Percentiles rank a stretch among this genome's conserved stretches.
Evolutionary conservation across 768 basidiomycete species (phyloP).

Genomic region (Rhodocollybia butyracea): DNA sequence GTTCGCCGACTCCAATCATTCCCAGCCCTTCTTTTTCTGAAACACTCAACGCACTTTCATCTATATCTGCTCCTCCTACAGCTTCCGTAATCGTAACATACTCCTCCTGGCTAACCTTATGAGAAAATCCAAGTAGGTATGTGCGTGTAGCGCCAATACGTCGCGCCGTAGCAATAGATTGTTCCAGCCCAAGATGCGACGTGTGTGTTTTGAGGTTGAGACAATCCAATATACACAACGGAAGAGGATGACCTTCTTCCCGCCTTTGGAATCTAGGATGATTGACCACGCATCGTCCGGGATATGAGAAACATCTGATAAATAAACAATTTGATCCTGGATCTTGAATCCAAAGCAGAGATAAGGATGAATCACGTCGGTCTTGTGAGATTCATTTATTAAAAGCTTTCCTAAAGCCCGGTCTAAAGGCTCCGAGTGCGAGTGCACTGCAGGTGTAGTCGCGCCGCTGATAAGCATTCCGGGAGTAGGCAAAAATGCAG

Average conservation of each 20-base stretch:
- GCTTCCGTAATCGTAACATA: constrained; percentile 63
- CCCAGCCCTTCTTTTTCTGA: constrained; percentile 40
- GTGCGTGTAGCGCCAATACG: constrained; percentile 57
- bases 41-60: constrained; percentile 21
- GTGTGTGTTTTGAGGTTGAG: constrained; percentile 60
- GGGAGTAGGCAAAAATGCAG: constrained; percentile 39
- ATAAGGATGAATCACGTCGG: constrained; percentile 49
- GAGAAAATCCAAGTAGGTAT: constrained; percentile 74
- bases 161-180: constrained; percentile 54
- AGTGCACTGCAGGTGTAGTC: constrained; percentile 21
- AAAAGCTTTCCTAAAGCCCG: not conserved
- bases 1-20: constrained; percentile 44
- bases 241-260: constrained; percentile 26
- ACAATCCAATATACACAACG: constrained; percentile 76
- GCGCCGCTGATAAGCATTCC: constrained; percentile 34
- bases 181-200: constrained; percentile 78
- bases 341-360: constrained; percentile 69
- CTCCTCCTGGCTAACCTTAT: constrained; percentile 77
- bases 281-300: constrained; percentile 69
- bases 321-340: constrained; percentile 64
- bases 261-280: constrained; percentile 25
- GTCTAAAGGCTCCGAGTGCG: constrained; percentile 8
- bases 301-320: constrained; percentile 81
- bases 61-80: constrained; percentile 31
- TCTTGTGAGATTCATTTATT: not conserved